These are phyloP conservation scores for Stemphylium beticola DNA, from an alignment of 2,329 filamentous ascomycete genomes.

Conservation along the genomic window DNA sequence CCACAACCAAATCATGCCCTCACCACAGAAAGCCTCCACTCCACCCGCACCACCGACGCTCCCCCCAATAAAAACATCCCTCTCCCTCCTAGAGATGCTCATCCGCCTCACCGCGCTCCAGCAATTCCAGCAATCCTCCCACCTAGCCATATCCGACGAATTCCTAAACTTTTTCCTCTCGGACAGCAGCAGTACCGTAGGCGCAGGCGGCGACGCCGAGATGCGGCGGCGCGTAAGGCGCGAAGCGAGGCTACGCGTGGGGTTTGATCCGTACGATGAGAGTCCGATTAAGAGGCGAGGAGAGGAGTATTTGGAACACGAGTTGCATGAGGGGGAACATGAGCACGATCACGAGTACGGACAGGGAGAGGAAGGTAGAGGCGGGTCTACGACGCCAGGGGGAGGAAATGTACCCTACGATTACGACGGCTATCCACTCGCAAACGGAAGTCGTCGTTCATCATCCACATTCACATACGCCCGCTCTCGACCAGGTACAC, in stretches of 20 bases:
- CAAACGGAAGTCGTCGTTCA: slow-evolving; percentile 2
- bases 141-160: slow-evolving; percentile 89
- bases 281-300: slow-evolving; percentile 69
- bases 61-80: slow-evolving; percentile 66
- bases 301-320: slow-evolving; percentile 67
- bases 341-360: too few species aligned
- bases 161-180: slow-evolving; percentile 86
- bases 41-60: slow-evolving; percentile 32
- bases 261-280: slow-evolving; percentile 76
- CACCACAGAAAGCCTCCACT: slow-evolving; percentile 28
- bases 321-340: slow-evolving; percentile 26
- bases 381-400: neutral
- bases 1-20: slow-evolving; percentile 38
- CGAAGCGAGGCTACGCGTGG: slow-evolving; percentile 67
- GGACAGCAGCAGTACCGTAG: slow-evolving; percentile 69
- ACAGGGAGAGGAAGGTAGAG: neutral
- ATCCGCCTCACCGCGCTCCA: slow-evolving; percentile 85
- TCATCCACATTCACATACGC: slow-evolving; percentile 20
- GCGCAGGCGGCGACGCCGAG: slow-evolving; percentile 67
- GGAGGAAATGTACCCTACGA: slow-evolving; percentile 24
- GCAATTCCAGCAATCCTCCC: slow-evolving; percentile 88
- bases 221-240: slow-evolving; percentile 65
- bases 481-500: slow-evolving; percentile 27
- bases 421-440: slow-evolving; percentile 40
- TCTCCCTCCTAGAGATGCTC: slow-evolving; percentile 87